Conservation (phyloP, 78 protist species). For the Tieghemostelium lacteum region DNA sequence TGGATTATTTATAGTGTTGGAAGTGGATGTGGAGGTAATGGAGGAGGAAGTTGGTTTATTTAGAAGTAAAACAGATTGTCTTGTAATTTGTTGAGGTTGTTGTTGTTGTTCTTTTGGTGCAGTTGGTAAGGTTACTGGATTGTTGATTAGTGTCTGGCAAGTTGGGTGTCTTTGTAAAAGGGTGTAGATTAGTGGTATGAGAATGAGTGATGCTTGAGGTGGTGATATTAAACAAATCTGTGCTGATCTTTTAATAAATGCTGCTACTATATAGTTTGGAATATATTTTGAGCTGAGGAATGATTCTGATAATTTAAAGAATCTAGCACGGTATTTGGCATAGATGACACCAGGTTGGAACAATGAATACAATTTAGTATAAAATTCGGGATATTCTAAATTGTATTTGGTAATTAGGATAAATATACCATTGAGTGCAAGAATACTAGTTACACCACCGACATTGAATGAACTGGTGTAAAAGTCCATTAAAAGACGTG, state of each 20-base stretch:
- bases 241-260: constrained; percentile 86
- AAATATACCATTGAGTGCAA: constrained; percentile 86
- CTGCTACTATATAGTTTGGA: constrained; percentile 86
- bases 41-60: constrained; percentile 1
- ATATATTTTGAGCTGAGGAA: constrained; percentile 57
- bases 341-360: constrained; percentile 74
- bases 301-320: constrained; percentile 77
- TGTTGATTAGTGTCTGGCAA: constrained; percentile 70
- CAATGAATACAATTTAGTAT: constrained; percentile 71
- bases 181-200: constrained; percentile 63
- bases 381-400: constrained; percentile 86
- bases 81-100: constrained; percentile 7
- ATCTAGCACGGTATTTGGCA: constrained; percentile 79
- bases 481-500: constrained; percentile 49
- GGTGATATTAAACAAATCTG: constrained; percentile 83
- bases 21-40: neutral
- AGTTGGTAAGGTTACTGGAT: neutral
- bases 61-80: constrained; percentile 3
- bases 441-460: constrained; percentile 86
- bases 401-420: constrained; percentile 82
- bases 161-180: constrained; percentile 78
- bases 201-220: constrained; percentile 60
- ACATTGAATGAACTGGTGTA: constrained; percentile 43
- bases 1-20: neutral
- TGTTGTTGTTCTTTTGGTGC: neutral